Percentiles rank a stretch among this genome's conserved stretches.
These are phyloP conservation scores for Bocquillonia castaneifolia DNA, from an alignment of 441 rosid genomes.

Conservation along the genomic window DNA sequence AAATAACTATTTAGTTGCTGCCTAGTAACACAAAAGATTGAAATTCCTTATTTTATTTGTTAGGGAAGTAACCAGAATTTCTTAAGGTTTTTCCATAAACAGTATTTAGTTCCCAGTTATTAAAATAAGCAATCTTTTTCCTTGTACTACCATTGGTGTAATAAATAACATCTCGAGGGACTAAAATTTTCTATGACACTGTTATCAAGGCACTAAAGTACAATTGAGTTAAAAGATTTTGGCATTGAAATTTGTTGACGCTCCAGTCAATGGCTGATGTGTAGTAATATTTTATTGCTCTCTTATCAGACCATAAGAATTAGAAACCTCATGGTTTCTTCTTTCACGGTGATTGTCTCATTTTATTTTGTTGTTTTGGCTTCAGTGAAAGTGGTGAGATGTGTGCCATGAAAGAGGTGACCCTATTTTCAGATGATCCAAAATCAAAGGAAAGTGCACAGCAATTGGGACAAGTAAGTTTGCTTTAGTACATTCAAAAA, in stretches of 20 bases:
- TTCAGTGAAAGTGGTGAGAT: constrained; percentile 81
- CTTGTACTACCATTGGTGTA: too few relatives aligned
- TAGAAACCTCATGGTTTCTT: too few relatives aligned
- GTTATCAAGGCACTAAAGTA: too few relatives aligned
- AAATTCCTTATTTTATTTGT: neutral
- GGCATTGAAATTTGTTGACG: too few relatives aligned
- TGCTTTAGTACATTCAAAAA: neutral
- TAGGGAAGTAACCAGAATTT: neutral
- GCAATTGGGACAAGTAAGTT: constrained; percentile 67
- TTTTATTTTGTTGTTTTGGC: constrained; percentile 20
- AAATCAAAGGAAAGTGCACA: constrained; percentile 77
- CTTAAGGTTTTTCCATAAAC: neutral
- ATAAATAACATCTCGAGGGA: too few relatives aligned
- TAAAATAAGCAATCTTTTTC: too few relatives aligned
- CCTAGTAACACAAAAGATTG: neutral
- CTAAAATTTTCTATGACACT: too few relatives aligned
- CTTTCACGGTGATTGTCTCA: constrained; percentile 11
- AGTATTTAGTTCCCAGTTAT: too few relatives aligned
- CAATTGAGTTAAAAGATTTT: too few relatives aligned
- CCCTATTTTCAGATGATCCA: constrained; percentile 74
- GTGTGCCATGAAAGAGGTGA: constrained; percentile 97
- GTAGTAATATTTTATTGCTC: too few relatives aligned
- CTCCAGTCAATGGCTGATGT: too few relatives aligned
- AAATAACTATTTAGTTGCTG: neutral
- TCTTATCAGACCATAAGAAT: too few relatives aligned